phyloP scores from a whole-genome alignment of 805 yeast genomes.

The Metschnikowia proteae region DNA sequence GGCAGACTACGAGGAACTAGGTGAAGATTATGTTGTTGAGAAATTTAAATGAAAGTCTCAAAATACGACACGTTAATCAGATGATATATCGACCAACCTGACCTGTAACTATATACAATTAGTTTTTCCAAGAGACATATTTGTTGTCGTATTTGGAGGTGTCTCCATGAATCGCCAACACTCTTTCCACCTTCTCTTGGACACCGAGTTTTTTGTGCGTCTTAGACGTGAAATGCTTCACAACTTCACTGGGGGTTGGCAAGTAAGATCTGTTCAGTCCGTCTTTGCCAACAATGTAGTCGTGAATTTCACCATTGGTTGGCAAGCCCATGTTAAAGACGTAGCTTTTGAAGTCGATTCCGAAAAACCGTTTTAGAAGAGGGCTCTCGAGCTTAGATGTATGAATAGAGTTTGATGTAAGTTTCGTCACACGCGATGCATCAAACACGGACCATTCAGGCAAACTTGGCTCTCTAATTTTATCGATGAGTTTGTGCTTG shows the following conservation, averaged over 20 bases:
- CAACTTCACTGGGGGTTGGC: constrained; percentile 64
- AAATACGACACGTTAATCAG: neutral
- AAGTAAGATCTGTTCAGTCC: constrained; percentile 61
- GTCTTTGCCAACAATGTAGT: constrained; percentile 67
- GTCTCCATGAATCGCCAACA: constrained; percentile 57
- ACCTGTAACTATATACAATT: constrained; percentile 6
- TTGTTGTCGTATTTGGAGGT: constrained; percentile 37
- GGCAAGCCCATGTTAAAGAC: constrained; percentile 82
- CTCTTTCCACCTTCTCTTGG: constrained; percentile 52
- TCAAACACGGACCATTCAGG: constrained; percentile 39
- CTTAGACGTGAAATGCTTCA: constrained; percentile 54
- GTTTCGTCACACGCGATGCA: constrained; percentile 22
- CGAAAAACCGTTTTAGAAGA: constrained; percentile 37
- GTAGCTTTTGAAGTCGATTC: constrained; percentile 40
- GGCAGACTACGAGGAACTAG: constrained; percentile 63
- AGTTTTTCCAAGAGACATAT: constrained; percentile 40
- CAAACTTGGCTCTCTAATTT: constrained; percentile 53
- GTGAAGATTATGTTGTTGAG: constrained; percentile 45
- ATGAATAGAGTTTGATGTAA: constrained; percentile 19
- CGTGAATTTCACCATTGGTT: constrained; percentile 57
- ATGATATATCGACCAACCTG: neutral
- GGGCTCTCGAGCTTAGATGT: constrained; percentile 23
- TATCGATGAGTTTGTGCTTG: constrained; percentile 57
- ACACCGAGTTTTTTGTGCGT: constrained; percentile 58
- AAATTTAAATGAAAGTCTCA: constrained; percentile 34